A percentile compares a stretch with the other conserved stretches of the same genome.
These are phyloP conservation scores for Pyrenophora tritici-repentis DNA, from an alignment of 2,329 filamentous ascomycete species.

Conservation along the genomic window DNA sequence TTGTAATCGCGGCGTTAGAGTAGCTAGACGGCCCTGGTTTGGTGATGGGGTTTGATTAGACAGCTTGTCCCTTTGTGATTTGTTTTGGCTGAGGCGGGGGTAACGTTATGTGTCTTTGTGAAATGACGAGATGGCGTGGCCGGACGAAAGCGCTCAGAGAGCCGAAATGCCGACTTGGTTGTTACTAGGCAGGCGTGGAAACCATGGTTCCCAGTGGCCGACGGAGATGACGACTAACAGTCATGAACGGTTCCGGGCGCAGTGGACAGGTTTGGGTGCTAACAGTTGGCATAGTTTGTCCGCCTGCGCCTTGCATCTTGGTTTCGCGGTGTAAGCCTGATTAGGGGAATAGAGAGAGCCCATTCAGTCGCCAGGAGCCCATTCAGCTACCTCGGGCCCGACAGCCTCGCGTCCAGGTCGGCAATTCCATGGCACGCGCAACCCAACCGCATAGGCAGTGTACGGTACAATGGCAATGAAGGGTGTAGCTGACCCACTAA, in stretches of 20 bases:
- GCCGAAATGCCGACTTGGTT: background rate
- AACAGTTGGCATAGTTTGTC: conserved; percentile 4
- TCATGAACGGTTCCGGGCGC: background rate
- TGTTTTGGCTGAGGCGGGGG: background rate
- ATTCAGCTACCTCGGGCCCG: conserved; percentile 3
- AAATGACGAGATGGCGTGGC: background rate
- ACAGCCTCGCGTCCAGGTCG: conserved; percentile 4
- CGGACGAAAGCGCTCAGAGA: background rate
- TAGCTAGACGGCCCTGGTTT: conserved; percentile 3
- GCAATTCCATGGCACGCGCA: background rate
- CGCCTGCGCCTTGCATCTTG: no score
- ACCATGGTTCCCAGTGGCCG: conserved; percentile 18
- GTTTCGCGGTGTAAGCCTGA: background rate
- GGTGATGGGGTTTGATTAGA: conserved; percentile 3
- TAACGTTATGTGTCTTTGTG: no score
- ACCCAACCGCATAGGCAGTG: background rate
- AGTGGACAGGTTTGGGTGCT: background rate
- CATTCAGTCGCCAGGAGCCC: no score
- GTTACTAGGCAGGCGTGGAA: background rate
- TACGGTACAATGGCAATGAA: conserved; percentile 1
- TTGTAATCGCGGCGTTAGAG: conserved; percentile 20
- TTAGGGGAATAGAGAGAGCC: no score
- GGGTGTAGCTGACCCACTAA: conserved; percentile 7
- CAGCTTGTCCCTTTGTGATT: conserved; percentile 14
- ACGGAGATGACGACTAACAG: conserved; percentile 19